Evolutionary conservation across 2,329 filamentous ascomycete species (phyloP), one percentile per base, ranked within the genome.

Genomic region (Epichloe hybrida): DNA sequence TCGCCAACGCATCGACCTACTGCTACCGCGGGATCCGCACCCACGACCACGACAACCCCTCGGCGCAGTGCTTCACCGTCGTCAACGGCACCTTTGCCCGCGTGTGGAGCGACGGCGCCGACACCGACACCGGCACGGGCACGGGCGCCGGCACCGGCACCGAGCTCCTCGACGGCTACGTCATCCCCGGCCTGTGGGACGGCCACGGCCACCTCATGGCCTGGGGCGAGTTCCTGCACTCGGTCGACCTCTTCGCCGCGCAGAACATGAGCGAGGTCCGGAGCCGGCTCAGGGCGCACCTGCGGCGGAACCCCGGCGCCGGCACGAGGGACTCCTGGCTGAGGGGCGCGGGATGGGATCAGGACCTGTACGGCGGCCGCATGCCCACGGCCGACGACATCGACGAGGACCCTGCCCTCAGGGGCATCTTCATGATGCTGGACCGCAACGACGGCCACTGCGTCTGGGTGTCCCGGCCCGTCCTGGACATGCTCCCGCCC

Each of bases 401-500:
- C 1, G 72, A 75, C 11, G 65, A 71, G 39, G 75, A 80, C 43
- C 63, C 71, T 23, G 58, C 63, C 1, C 72, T 86, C 42, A 69
- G 66, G 41, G 73, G 74, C 36, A 65, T 79, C 37, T 84, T 80
- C 61, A 75, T 86, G 52, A 84, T 86, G 79, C 72, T 86, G 3
- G 81, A 85, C 58, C 75, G 83, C 13, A 77, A 84, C 7, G 83
- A 86, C 57, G 79, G 81, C 4, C 83, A 86, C 61, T 87, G 83
- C 62, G 73, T 79, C 31, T 84, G 81, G 79, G 81, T 85, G 3
- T 86, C 82, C 0, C 69, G 77, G 27, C 72, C 80, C 17, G 77
- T 86, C 2, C 70, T 86, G 2, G 66, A 74, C 46, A 70, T 86
- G 2, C 72, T 87, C 5, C 76, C 81, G 17, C 17, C 0, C 57